Base-by-base conservation (phyloP, 2,329 filamentous ascomycete genomes). In the Ceratocystis harringtonii region DNA sequence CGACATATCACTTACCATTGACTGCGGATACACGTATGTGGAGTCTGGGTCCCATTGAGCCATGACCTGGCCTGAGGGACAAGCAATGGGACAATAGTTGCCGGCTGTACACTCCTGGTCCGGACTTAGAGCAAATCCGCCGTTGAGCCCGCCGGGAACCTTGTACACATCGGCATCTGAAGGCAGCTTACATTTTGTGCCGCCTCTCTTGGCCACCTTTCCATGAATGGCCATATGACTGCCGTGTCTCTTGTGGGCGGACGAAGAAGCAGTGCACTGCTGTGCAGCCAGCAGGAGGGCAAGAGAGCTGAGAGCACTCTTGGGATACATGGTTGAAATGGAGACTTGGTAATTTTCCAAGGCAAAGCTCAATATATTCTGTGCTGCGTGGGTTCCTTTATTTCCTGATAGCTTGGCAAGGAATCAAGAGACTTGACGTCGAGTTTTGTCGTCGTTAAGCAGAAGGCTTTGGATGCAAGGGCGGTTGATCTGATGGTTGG, bases 41-140 rank as follows among this genome's bases (percentile, higher is more conserved):
- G 88, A 88, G 66, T 79, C 74, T 0, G 86, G 84, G 71, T 90
- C 84, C 89, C 89, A 92, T 74, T 92, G 89, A 68, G 84, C 83
- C 79, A 88, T 89, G 32, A 92, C 83, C 77, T 89, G 82, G 67
- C 88, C 88, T 0, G 88, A 74, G 67, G 85, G 86, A 73, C 89
- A 92, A 64, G 89, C 88, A 73, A 88, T 86, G 1, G 89, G 89
- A 72, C 89, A 92, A 75, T 87, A 91, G 69, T 74, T 81, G 67
- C 84, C 87, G 3, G 84, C 80, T 67, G 77, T 78, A 74, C 89
- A 92, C 64, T 81, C 73, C 72, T 88, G 82, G 73, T 92, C 85
- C 3, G 88, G 88, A 71, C 86, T 88, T 83, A 92, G 85, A 52
- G 88, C 89, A 85, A 88, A 92, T 68, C 89, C 89, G 62, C 79